These are phyloP conservation scores for Circinella umbellata DNA, from an alignment of 371 early-diverging fungal genomes.

Conservation along the genomic window DNA sequence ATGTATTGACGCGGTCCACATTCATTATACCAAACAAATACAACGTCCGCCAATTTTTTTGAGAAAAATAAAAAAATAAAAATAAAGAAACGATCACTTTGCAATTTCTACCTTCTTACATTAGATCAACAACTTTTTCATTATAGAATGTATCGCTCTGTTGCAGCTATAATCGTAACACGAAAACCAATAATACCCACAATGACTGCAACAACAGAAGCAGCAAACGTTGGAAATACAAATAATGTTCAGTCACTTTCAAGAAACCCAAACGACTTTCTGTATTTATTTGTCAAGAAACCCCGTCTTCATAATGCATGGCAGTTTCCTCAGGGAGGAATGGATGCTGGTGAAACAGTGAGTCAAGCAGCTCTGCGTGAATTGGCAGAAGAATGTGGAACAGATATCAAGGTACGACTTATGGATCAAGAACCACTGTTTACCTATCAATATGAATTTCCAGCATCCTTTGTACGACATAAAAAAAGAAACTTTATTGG, in stretches of 20 bases:
- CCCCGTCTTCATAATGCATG: constrained; percentile 65
- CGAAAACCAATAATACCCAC: neutral
- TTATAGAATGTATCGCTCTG: constrained; percentile 2
- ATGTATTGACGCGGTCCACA: too few species aligned
- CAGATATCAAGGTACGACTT: constrained; percentile 71
- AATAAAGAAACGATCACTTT: too few species aligned
- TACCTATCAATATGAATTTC: constrained; percentile 59
- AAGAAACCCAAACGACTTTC: constrained; percentile 24
- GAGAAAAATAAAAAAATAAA: too few species aligned
- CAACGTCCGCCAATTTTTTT: too few species aligned
- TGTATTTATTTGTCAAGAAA: constrained; percentile 81
- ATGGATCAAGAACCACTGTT: constrained; percentile 77
- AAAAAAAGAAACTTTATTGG: constrained; percentile 26
- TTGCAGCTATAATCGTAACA: constrained; percentile 10
- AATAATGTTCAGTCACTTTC: constrained; percentile 14
- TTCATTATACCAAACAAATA: too few species aligned
- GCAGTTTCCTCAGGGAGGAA: constrained; percentile 79
- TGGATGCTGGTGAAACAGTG: constrained; percentile 68
- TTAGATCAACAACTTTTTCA: neutral
- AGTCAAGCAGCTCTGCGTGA: constrained; percentile 78
- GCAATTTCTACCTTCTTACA: neutral
- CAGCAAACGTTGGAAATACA: neutral
- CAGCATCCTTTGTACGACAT: constrained; percentile 34
- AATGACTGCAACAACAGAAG: constrained; percentile 4
- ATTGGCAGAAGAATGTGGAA: constrained; percentile 74